These are phyloP conservation scores for Aspergillus kassunensis DNA, from an alignment of 495 filamentous ascomycete genomes.

Conservation along the genomic window DNA sequence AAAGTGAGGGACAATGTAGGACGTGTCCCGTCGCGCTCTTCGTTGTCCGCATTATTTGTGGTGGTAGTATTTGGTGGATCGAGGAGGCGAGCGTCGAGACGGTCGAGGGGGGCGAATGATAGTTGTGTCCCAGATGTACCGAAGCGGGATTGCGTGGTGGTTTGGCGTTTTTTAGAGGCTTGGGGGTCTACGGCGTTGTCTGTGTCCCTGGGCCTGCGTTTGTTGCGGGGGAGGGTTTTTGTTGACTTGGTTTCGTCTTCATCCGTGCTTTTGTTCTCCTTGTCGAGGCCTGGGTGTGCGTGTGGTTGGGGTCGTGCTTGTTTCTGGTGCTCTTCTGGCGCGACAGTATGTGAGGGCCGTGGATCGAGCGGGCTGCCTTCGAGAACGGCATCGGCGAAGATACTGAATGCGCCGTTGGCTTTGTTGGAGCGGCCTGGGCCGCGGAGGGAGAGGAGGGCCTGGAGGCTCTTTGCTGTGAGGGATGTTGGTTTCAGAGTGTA, in stretches of 20 bases:
- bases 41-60: conserved; percentile 14
- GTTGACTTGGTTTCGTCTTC: background rate
- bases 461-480: conserved; percentile 63
- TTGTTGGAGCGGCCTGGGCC: conserved; percentile 63
- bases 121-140: conserved; percentile 28
- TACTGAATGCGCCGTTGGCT: conserved; percentile 71
- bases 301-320: conserved; percentile 12
- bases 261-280: conserved; percentile 15
- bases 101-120: conserved; percentile 27
- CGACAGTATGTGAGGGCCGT: conserved; percentile 37
- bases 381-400: conserved; percentile 63
- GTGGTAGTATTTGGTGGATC: conserved; percentile 15
- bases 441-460: conserved; percentile 58
- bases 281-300: conserved; percentile 24
- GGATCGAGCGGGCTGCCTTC: conserved; percentile 57
- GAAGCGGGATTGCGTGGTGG: conserved; percentile 52
- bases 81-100: conserved; percentile 32
- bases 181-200: conserved; percentile 39
- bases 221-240: conserved; percentile 6
- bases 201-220: too few species aligned
- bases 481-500: conserved; percentile 62
- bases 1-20: conserved; percentile 58
- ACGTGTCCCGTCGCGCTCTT: conserved; percentile 20
- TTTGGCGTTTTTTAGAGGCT: conserved; percentile 55
- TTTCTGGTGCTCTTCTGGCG: conserved; percentile 37